Evolutionary conservation across 495 filamentous ascomycete genomes (phyloP).

Genomic region (Penicillium parvum): DNA sequence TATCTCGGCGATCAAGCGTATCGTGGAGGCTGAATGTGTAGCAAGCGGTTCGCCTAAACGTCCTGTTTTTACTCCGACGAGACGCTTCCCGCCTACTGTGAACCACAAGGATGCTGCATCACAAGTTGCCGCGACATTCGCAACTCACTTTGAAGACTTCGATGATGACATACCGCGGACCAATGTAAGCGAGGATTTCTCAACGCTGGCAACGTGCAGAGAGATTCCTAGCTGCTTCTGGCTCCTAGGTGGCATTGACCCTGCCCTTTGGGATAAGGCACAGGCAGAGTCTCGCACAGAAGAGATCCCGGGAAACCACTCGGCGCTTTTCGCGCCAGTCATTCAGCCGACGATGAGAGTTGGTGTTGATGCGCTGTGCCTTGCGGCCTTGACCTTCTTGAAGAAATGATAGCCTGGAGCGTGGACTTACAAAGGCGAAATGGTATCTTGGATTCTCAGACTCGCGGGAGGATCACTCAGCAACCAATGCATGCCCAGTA

Average conservation of each 20-base stretch:
- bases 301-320: conserved; percentile 53
- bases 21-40: conserved; percentile 49
- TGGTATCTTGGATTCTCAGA: no score
- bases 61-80: conserved; percentile 40
- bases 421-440: no score
- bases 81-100: conserved; percentile 41
- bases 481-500: no score
- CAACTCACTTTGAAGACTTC: conserved; percentile 37
- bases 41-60: conserved; percentile 44
- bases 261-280: conserved; percentile 40
- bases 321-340: conserved; percentile 55
- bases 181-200: conserved; percentile 46
- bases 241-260: conserved; percentile 44
- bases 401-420: no score
- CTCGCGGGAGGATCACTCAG: not conserved
- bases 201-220: conserved; percentile 34
- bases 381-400: conserved; percentile 51
- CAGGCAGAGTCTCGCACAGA: conserved; percentile 15
- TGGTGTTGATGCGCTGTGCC: conserved; percentile 53
- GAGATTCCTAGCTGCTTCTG: conserved; percentile 43
- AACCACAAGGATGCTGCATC: conserved; percentile 34
- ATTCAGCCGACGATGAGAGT: conserved; percentile 58
- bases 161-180: conserved; percentile 32
- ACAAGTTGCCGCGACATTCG: conserved; percentile 32
- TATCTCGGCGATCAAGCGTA: conserved; percentile 36